Percentiles rank a stretch among this genome's conserved stretches.
Conservation (phyloP, 1,284 basidiomycete genomes). For the Ganoderma resinaceum region DNA sequence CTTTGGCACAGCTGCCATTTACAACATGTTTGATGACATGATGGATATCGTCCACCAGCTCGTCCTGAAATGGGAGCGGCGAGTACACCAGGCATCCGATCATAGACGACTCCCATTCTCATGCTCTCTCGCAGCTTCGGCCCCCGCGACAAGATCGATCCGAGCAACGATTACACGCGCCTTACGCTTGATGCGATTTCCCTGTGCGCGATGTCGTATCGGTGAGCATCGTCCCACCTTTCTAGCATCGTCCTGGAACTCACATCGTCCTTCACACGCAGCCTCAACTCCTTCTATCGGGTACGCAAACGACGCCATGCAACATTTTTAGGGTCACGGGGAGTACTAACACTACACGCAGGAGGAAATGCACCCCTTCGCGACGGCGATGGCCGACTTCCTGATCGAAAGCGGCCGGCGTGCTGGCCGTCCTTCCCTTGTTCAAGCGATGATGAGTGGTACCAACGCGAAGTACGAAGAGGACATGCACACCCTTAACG, state of each 20-base stretch:
- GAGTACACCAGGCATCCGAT: conserved; percentile 5
- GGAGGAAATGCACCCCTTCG: conserved; percentile 49
- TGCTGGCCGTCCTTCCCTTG: conserved; percentile 42
- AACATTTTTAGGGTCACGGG: too few species aligned
- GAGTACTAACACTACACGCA: conserved; percentile 17
- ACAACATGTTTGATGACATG: conserved; percentile 58
- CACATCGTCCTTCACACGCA: conserved; percentile 7
- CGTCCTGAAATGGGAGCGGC: conserved; percentile 55
- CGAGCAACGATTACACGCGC: conserved; percentile 54
- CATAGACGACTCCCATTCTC: not conserved
- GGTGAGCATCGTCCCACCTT: conserved; percentile 28
- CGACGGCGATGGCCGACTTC: conserved; percentile 50
- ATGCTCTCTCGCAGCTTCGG: conserved; percentile 44
- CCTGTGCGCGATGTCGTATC: conserved; percentile 52
- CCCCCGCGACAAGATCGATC: conserved; percentile 49
- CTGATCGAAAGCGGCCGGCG: conserved; percentile 46
- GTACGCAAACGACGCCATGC: not conserved
- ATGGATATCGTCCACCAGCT: conserved; percentile 55
- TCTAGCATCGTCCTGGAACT: not conserved
- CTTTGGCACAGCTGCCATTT: conserved; percentile 54
- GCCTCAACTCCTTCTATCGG: conserved; percentile 38
- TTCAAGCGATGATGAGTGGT: conserved; percentile 45
- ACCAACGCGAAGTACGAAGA: conserved; percentile 47
- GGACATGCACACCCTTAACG: conserved; percentile 46
- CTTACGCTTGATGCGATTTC: conserved; percentile 55